Conservation (phyloP, 1,284 basidiomycete genomes). For the Apiotrichum montevideense region DNA sequence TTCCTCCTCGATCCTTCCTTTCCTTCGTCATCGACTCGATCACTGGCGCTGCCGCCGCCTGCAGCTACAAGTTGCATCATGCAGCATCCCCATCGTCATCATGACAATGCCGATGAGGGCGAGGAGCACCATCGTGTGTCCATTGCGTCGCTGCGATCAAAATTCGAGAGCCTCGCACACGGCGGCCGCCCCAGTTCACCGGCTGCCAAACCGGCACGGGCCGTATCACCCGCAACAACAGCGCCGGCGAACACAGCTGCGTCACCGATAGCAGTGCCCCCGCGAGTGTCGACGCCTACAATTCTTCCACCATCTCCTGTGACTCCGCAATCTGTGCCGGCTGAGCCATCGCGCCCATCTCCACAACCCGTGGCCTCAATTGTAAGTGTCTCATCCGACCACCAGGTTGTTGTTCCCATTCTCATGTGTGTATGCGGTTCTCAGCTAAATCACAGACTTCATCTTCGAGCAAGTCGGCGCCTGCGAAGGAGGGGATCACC, state of each 20-base stretch:
- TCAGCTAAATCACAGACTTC: no score
- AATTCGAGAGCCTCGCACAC: constrained; percentile 34
- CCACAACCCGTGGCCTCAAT: no score
- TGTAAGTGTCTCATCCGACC: no score
- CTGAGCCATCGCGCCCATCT: no score
- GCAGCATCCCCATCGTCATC: not conserved
- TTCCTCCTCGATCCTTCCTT: not conserved
- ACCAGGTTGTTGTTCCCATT: no score
- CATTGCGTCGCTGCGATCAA: constrained; percentile 34
- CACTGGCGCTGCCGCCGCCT: not conserved
- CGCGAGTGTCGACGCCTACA: not conserved
- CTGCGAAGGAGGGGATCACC: no score
- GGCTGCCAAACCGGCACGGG: no score
- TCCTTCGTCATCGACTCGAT: not conserved
- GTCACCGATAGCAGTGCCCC: not conserved
- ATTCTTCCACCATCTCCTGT: not conserved
- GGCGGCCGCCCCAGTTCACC: not conserved
- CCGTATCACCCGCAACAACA: not conserved
- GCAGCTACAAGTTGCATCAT: not conserved
- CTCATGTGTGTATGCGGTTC: no score
- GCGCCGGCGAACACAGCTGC: not conserved
- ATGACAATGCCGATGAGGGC: not conserved
- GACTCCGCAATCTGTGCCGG: no score
- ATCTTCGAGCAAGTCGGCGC: no score
- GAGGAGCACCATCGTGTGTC: constrained; percentile 15